These are phyloP conservation scores for Boehmeria nivea DNA, from an alignment of 306 rosid genomes.

Conservation along the genomic window DNA sequence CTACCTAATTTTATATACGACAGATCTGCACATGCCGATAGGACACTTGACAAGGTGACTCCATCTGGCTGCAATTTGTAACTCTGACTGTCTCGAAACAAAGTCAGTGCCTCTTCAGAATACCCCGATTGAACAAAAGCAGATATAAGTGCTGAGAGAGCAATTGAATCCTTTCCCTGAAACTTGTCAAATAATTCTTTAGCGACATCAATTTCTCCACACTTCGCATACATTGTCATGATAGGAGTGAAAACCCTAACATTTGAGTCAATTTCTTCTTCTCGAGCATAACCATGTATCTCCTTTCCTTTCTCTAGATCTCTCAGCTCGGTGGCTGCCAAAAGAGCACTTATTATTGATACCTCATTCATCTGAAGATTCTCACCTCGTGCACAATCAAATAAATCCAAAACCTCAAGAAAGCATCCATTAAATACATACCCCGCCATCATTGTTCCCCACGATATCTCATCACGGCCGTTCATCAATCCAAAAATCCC, in stretches of 20 bases:
- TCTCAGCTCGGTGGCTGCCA: slow-evolving; percentile 57
- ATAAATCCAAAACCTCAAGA: slow-evolving; percentile 49
- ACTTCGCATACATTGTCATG: slow-evolving; percentile 56
- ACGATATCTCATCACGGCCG: slow-evolving; percentile 43
- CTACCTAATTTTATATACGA: slow-evolving; percentile 41
- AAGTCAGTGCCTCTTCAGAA: slow-evolving; percentile 42
- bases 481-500: slow-evolving; percentile 36
- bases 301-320: slow-evolving; percentile 50
- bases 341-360: slow-evolving; percentile 40
- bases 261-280: slow-evolving; percentile 35
- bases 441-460: slow-evolving; percentile 67
- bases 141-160: slow-evolving; percentile 61
- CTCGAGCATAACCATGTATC: slow-evolving; percentile 39
- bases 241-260: slow-evolving; percentile 48
- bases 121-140: slow-evolving; percentile 56
- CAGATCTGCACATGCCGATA: slow-evolving; percentile 48
- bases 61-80: slow-evolving; percentile 42
- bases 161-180: slow-evolving; percentile 45
- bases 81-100: slow-evolving; percentile 40
- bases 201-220: slow-evolving; percentile 53
- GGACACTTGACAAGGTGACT: slow-evolving; percentile 33
- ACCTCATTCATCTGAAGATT: slow-evolving; percentile 40
- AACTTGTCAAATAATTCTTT: slow-evolving; percentile 39
- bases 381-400: slow-evolving; percentile 31
- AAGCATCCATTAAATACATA: slow-evolving; percentile 39